Conservation (phyloP, 2,329 filamentous ascomycete species). For the Penicillium sp. region DNA sequence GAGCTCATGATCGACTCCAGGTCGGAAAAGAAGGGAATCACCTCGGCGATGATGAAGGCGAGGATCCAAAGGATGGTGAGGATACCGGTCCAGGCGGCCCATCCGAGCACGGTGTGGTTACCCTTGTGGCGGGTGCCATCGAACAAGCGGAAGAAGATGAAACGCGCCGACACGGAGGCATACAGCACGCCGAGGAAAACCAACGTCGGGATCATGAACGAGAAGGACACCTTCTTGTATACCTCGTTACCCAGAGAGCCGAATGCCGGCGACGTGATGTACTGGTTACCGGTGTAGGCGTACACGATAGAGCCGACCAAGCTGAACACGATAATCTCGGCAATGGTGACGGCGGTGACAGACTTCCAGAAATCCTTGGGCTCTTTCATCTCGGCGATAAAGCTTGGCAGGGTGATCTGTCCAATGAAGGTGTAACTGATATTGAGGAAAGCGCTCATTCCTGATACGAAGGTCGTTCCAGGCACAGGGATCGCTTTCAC, state of each 20-base stretch:
- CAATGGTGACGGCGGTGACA: conserved; percentile 80
- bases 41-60: conserved; percentile 85
- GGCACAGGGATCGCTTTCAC: conserved; percentile 60
- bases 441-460: conserved; percentile 83
- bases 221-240: conserved; percentile 82
- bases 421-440: conserved; percentile 95
- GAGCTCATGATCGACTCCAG: conserved; percentile 52
- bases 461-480: conserved; percentile 72
- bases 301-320: conserved; percentile 74
- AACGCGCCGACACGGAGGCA: conserved; percentile 78
- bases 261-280: conserved; percentile 79
- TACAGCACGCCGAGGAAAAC: conserved; percentile 88
- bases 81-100: conserved; percentile 68
- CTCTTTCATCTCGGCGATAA: conserved; percentile 86
- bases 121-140: conserved; percentile 68
- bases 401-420: conserved; percentile 85
- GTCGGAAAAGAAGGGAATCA: conserved; percentile 87
- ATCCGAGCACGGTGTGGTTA: conserved; percentile 71
- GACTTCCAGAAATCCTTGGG: conserved; percentile 83
- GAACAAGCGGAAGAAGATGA: conserved; percentile 85
- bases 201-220: conserved; percentile 89
- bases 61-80: conserved; percentile 59
- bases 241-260: conserved; percentile 64
- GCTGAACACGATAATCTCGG: conserved; percentile 76
- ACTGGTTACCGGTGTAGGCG: conserved; percentile 78